These are phyloP conservation scores for Discostella stelligeroides DNA, from an alignment of 108 stramenopile species.

Conservation along the genomic window DNA sequence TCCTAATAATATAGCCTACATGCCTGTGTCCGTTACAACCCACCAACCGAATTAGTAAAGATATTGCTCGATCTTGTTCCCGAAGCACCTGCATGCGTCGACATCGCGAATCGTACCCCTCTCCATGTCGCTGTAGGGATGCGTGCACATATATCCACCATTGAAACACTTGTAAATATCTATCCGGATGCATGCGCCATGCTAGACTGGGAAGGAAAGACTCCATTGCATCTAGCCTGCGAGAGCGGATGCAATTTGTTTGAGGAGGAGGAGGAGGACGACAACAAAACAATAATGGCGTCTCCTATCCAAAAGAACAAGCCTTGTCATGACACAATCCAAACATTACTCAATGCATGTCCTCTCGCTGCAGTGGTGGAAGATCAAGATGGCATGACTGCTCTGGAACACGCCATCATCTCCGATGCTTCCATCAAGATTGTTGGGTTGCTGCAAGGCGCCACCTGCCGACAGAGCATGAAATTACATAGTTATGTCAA, in stretches of 20 bases:
- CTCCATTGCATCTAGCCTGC: slow-evolving; percentile 66
- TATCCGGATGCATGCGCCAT: slow-evolving; percentile 60
- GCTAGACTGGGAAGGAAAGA: slow-evolving; percentile 72
- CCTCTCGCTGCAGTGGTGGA: not conserved
- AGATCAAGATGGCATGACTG: slow-evolving; percentile 26
- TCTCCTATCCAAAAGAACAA: too few species aligned
- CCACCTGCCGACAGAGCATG: not conserved
- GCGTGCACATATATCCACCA: slow-evolving; percentile 56
- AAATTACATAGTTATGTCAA: not conserved
- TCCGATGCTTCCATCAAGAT: slow-evolving; percentile 18
- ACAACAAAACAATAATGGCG: too few species aligned
- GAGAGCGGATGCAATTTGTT: slow-evolving; percentile 27
- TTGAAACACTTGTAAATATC: slow-evolving; percentile 53
- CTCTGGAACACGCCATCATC: slow-evolving; percentile 30
- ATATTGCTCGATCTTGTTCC: slow-evolving; percentile 59
- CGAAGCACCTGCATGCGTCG: slow-evolving; percentile 53
- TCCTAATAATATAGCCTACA: slow-evolving; percentile 9
- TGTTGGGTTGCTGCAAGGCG: slow-evolving; percentile 16
- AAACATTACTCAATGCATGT: not conserved
- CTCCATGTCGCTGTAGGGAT: slow-evolving; percentile 75
- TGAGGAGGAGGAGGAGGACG: slow-evolving; percentile 15
- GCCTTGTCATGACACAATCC: not conserved
- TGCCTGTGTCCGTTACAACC: slow-evolving; percentile 28
- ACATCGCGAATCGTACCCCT: slow-evolving; percentile 68
- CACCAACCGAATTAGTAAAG: slow-evolving; percentile 41